Evolutionary conservation across 2,329 filamentous ascomycete species (phyloP).

Genomic region (Pseudogymnoascus sp.): DNA sequence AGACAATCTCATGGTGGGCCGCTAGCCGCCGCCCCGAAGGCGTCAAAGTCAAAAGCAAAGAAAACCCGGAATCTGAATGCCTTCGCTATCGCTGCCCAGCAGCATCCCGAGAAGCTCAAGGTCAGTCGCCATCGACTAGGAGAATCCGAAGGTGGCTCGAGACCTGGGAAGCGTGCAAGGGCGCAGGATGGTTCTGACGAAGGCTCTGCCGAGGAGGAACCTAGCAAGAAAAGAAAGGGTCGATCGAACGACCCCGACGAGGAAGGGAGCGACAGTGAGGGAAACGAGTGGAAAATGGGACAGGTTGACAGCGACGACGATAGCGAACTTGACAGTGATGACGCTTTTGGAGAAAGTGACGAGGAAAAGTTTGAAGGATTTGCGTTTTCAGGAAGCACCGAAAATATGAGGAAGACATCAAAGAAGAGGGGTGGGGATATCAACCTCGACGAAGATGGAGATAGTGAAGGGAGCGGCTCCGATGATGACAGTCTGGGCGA

Average conservation of each 20-base stretch:
- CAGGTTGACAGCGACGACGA: constrained; percentile 61
- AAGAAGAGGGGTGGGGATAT: constrained; percentile 39
- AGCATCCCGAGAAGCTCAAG: constrained; percentile 46
- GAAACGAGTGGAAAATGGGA: constrained; percentile 62
- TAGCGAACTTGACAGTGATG: constrained; percentile 63
- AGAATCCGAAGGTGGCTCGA: constrained; percentile 39
- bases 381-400: constrained; percentile 52
- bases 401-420: constrained; percentile 45
- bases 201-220: constrained; percentile 30
- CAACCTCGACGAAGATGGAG: constrained; percentile 44
- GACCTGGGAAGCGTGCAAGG: constrained; percentile 29
- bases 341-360: constrained; percentile 65
- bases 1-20: constrained; percentile 30
- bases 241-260: constrained; percentile 36
- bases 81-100: constrained; percentile 56
- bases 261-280: constrained; percentile 61
- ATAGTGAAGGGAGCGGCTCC: constrained; percentile 37
- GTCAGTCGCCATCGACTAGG: constrained; percentile 53
- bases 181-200: constrained; percentile 39
- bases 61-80: constrained; percentile 44
- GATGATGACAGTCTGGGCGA: constrained; percentile 63
- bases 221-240: constrained; percentile 31
- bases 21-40: constrained; percentile 29
- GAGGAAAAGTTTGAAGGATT: constrained; percentile 65
- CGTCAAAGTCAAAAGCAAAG: constrained; percentile 42